Conservation (phyloP, 768 basidiomycete species). For the Botryobasidium botryosum region DNA sequence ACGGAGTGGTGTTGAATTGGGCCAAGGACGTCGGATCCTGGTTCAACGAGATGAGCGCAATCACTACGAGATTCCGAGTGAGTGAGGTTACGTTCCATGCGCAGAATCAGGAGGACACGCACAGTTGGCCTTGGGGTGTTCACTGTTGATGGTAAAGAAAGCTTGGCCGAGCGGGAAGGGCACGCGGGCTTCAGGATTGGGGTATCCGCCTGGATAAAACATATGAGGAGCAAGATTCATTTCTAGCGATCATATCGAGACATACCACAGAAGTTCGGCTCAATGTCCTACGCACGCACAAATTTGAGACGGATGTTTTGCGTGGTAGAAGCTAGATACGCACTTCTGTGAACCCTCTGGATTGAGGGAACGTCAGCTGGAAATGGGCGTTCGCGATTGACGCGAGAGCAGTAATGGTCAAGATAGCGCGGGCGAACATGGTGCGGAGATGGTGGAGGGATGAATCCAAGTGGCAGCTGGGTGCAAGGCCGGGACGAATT, state of each 20-base stretch:
- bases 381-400: conserved; percentile 52
- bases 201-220: conserved; percentile 43
- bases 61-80: conserved; percentile 20
- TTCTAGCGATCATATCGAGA: not conserved
- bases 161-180: conserved; percentile 49
- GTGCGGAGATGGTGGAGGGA: too few species aligned
- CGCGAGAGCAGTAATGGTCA: conserved; percentile 25
- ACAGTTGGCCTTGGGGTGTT: conserved; percentile 49
- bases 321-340: conserved; percentile 21
- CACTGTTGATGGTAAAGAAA: conserved; percentile 44
- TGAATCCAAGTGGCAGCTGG: too few species aligned
- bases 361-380: conserved; percentile 55
- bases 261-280: conserved; percentile 53
- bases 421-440: too few species aligned
- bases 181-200: conserved; percentile 37
- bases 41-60: conserved; percentile 31
- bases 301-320: not conserved
- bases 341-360: conserved; percentile 54
- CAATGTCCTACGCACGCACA: conserved; percentile 3
- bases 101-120: conserved; percentile 13
- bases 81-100: not conserved
- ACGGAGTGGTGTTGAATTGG: conserved; percentile 36
- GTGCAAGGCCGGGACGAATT: too few species aligned
- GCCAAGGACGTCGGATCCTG: conserved; percentile 43
- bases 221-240: not conserved